Evolutionary conservation across 1,139 yeast species (phyloP).

Genomic region (Entelexis sorbosivorans): DNA sequence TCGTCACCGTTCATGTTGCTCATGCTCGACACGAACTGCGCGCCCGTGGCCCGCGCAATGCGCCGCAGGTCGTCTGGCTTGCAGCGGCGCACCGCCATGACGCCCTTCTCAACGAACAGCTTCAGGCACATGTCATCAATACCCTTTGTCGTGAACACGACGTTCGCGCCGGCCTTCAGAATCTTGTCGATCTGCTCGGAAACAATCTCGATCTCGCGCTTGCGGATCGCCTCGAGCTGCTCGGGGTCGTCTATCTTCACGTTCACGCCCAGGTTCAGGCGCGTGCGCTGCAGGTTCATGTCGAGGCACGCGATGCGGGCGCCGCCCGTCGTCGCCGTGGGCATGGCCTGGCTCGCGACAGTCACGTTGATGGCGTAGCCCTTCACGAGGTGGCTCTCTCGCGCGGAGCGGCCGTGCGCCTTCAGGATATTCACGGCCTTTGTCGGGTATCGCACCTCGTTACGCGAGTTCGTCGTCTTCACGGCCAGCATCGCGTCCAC

Average conservation of each 20-base stretch:
- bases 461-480: conserved; percentile 77
- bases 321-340: conserved; percentile 46
- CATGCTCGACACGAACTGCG: conserved; percentile 74
- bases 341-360: conserved; percentile 96
- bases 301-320: conserved; percentile 92
- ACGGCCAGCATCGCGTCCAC: conserved; percentile 96
- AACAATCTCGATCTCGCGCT: conserved; percentile 85
- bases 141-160: conserved; percentile 92
- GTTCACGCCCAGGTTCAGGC: conserved; percentile 98
- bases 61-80: conserved; percentile 93
- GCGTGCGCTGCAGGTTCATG: conserved; percentile 86
- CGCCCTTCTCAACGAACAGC: conserved; percentile 89
- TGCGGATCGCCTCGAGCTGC: conserved; percentile 88
- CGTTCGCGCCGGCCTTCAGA: conserved; percentile 89
- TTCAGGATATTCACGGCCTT: conserved; percentile 93
- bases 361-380: conserved; percentile 98
- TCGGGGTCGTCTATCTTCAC: conserved; percentile 96
- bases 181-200: conserved; percentile 81
- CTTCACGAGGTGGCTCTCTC: conserved; percentile 73
- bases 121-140: conserved; percentile 94
- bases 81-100: conserved; percentile 97
- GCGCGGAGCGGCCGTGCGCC: conserved; percentile 91
- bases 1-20: conserved; percentile 97
- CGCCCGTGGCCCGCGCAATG: conserved; percentile 97
- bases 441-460: conserved; percentile 87